A percentile compares a stretch with the other conserved stretches of the same genome.
These are phyloP conservation scores for Tephrocybe sp. DNA, from an alignment of 768 basidiomycete genomes.

Conservation along the genomic window DNA sequence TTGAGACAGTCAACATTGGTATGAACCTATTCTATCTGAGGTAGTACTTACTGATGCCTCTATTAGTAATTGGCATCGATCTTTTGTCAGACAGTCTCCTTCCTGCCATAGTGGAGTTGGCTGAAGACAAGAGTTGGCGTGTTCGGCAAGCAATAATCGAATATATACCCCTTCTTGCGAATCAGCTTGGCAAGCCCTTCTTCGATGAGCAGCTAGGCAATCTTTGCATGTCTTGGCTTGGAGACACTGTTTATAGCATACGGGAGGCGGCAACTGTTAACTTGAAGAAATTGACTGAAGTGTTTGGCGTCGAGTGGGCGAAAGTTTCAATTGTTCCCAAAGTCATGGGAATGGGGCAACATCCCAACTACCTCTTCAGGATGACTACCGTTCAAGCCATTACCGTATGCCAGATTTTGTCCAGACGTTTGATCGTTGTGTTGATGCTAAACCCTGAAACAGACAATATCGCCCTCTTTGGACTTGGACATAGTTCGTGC, in stretches of 20 bases:
- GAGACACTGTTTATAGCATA: constrained; percentile 97
- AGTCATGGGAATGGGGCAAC: constrained; percentile 94
- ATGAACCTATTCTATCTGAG: constrained; percentile 27
- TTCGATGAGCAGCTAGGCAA: constrained; percentile 97
- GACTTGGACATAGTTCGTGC: constrained; percentile 80
- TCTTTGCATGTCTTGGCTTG: constrained; percentile 98
- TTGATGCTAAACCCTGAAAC: constrained; percentile 7
- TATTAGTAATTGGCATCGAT: constrained; percentile 96
- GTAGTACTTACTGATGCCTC: constrained; percentile 12
- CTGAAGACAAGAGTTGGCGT: constrained; percentile 99
- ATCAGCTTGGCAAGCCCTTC: constrained; percentile 94
- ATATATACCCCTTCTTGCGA: constrained; percentile 97
- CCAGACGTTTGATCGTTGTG: no score
- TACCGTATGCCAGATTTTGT: constrained; percentile 55
- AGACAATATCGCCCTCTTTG: constrained; percentile 96
- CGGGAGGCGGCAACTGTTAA: constrained; percentile 98
- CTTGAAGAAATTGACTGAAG: constrained; percentile 94
- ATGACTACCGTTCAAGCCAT: constrained; percentile 99
- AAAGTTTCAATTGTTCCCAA: constrained; percentile 92
- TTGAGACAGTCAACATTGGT: constrained; percentile 95
- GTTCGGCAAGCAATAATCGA: constrained; percentile 99
- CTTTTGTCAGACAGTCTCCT: constrained; percentile 91
- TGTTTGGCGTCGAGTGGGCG: constrained; percentile 99
- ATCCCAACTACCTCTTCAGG: constrained; percentile 94
- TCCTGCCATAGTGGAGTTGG: constrained; percentile 96